Conservation (phyloP, 2,329 filamentous ascomycete species). For the Colletotrichum cereale region DNA sequence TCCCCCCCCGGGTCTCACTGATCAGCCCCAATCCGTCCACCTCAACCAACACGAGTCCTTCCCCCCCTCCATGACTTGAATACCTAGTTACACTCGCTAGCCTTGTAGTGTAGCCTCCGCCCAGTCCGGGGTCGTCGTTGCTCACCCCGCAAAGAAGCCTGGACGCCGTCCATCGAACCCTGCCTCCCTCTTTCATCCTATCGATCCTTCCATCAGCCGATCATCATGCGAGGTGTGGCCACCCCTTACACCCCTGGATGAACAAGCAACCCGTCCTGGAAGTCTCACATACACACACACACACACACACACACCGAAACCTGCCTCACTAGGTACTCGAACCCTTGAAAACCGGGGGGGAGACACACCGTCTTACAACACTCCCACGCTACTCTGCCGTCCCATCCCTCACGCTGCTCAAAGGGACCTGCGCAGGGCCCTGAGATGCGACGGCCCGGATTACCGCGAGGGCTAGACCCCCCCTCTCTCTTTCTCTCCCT, state of each 20-base stretch:
- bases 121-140: not conserved
- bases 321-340: not conserved
- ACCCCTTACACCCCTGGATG: too few species aligned
- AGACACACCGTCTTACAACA: not conserved
- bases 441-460: slow-evolving; percentile 38
- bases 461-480: not conserved
- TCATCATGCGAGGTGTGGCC: not conserved
- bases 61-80: not conserved
- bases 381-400: not conserved
- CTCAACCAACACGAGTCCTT: not conserved
- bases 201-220: not conserved
- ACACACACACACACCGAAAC: not conserved
- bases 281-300: not conserved
- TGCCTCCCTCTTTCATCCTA: not conserved
- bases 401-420: not conserved
- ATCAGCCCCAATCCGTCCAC: not conserved
- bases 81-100: not conserved
- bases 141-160: slow-evolving; percentile 1
- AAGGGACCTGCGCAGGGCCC: not conserved
- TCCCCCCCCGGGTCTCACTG: not conserved
- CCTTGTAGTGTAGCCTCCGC: not conserved
- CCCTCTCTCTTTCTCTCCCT: too few species aligned
- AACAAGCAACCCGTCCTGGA: not conserved
- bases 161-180: not conserved
- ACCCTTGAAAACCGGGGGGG: not conserved